Percentiles rank a stretch among this genome's conserved stretches.
Evolutionary conservation across 768 basidiomycete species (phyloP).

Genomic region (Boletus subcaerulescens): DNA sequence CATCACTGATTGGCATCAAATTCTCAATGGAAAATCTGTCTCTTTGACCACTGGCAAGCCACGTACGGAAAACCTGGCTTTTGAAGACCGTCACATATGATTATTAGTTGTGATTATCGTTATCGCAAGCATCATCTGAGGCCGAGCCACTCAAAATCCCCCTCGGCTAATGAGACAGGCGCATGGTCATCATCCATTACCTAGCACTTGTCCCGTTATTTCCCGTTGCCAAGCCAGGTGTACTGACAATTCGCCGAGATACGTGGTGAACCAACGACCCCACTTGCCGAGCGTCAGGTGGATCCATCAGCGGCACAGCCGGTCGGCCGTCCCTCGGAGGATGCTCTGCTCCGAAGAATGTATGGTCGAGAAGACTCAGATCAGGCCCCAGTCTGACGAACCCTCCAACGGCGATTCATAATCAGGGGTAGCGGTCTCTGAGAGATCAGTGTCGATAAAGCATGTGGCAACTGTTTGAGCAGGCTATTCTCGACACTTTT

Average conservation of each 20-base stretch:
- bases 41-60: not conserved
- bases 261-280: not conserved
- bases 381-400: not conserved
- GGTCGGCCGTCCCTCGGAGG: constrained; percentile 7
- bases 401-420: constrained; percentile 3
- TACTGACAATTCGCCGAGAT: not conserved
- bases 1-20: constrained; percentile 5
- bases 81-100: too few species aligned
- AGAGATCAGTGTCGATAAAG: not conserved
- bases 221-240: not conserved
- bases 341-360: constrained; percentile 6
- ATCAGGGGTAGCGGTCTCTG: constrained; percentile 8
- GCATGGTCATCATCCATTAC: not conserved
- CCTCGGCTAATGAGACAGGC: not conserved
- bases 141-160: constrained; percentile 2
- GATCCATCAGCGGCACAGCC: constrained; percentile 17
- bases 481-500: not conserved
- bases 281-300: constrained; percentile 10
- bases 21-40: not conserved
- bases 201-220: not conserved
- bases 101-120: not conserved
- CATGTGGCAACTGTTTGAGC: not conserved
- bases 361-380: not conserved
- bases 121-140: not conserved
- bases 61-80: not conserved